Percentiles rank a stretch among this genome's conserved stretches.
phyloP scores from a whole-genome alignment of 208 protist species.

The Leishmania arabica region DNA sequence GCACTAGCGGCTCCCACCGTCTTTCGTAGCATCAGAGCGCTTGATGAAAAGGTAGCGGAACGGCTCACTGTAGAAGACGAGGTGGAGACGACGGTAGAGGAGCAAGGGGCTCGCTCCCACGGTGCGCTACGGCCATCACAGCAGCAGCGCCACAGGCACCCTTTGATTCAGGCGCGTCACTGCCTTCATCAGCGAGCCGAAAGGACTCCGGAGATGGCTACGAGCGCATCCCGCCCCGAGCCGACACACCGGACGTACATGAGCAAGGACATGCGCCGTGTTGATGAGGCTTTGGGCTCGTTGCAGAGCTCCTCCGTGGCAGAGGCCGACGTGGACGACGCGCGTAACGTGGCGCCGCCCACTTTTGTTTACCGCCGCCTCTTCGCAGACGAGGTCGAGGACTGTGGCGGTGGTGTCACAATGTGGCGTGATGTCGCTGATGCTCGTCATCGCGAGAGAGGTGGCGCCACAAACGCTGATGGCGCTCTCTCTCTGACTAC shows the following conservation, averaged over 20 bases:
- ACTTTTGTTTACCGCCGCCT: conserved; percentile 4
- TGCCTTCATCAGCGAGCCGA: neutral
- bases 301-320: neutral
- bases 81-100: neutral
- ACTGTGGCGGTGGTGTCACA: neutral
- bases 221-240: neutral
- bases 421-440: neutral
- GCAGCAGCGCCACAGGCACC: neutral
- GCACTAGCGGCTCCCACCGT: neutral
- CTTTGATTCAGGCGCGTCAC: neutral
- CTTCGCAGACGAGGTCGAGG: conserved; percentile 4
- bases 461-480: neutral
- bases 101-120: neutral
- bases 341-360: neutral
- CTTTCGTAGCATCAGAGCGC: neutral
- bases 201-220: neutral
- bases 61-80: neutral
- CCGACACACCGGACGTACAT: neutral
- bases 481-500: neutral
- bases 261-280: neutral
- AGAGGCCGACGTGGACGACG: neutral
- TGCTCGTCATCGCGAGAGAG: neutral
- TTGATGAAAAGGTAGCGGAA: neutral
- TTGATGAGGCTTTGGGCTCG: neutral
- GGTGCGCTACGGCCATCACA: neutral